These are phyloP conservation scores for Aspergillus panamensis DNA, from an alignment of 495 filamentous ascomycete genomes.

Conservation along the genomic window DNA sequence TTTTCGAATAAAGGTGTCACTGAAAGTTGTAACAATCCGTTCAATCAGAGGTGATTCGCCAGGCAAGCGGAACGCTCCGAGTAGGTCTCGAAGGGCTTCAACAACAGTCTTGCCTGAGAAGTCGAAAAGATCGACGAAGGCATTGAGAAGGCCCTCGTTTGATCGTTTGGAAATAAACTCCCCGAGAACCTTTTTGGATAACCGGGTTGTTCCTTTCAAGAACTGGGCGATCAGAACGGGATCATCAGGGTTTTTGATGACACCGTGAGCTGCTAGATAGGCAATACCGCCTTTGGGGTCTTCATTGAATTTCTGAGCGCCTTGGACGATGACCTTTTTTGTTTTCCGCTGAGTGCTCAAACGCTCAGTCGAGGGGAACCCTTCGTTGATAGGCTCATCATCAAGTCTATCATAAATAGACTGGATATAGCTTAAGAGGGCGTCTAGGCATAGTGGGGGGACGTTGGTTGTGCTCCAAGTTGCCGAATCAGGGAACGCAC, in stretches of 20 bases:
- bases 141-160: slow-evolving; percentile 75
- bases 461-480: slow-evolving; percentile 99
- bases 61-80: slow-evolving; percentile 91
- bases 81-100: slow-evolving; percentile 79
- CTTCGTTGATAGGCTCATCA: slow-evolving; percentile 59
- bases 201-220: slow-evolving; percentile 74
- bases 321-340: slow-evolving; percentile 86
- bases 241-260: slow-evolving; percentile 73
- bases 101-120: slow-evolving; percentile 84
- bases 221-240: slow-evolving; percentile 74
- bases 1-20: slow-evolving; percentile 78
- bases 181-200: slow-evolving; percentile 87
- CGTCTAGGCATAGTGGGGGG: slow-evolving; percentile 89
- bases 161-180: slow-evolving; percentile 88
- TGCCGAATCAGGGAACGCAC: slow-evolving; percentile 94
- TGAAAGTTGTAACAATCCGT: slow-evolving; percentile 81
- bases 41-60: slow-evolving; percentile 93
- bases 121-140: slow-evolving; percentile 81
- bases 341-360: slow-evolving; percentile 67
- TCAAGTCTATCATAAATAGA: slow-evolving; percentile 85
- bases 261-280: slow-evolving; percentile 75
- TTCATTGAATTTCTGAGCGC: slow-evolving; percentile 91
- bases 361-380: slow-evolving; percentile 59
- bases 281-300: slow-evolving; percentile 86
- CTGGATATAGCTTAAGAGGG: slow-evolving; percentile 84